Base-by-base conservation (phyloP, 2,329 filamentous ascomycete species). In the Dactylonectria estremocensis region DNA sequence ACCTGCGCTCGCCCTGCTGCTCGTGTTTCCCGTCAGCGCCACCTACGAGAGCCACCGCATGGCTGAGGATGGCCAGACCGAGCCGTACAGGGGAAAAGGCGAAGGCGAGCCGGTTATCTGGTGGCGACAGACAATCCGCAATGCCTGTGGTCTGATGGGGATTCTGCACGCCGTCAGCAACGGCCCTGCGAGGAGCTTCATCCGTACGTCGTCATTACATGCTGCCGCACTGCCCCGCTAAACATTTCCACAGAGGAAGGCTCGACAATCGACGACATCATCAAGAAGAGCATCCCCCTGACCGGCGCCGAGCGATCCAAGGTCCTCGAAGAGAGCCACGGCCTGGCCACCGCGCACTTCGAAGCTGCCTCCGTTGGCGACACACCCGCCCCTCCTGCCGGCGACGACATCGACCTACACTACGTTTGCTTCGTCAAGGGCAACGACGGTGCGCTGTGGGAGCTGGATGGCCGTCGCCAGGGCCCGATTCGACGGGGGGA, bases 91-190 rank as follows among this genome's bases (percentile, higher is more conserved):
- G 0, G 92, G 92, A 49, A 86, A 85, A 18, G 95, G 95, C 1
- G 82, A 87, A 1, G 77, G 76, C 0, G 94, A 98, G 77, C 91
- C 93, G 5, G 93, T 98, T 0, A 77, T 97, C 8, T 99, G 95
- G 96, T 98, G 95, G 87, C 93, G 90, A 74, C 95, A 98, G 84
- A 98, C 95, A 0, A 98, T 98, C 75, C 89, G 93, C 68, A 97
- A 98, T 79, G 94, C 95, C 1, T 98, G 95, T 80, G 95, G 95
- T 0, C 83, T 97, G 50, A 97, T 98, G 84, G 96, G 93, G 0
- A 82, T 98, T 31, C 80, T 98, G 52, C 96, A 98, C 79, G 93
- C 92, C 18, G 89, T 94, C 0, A 87, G 87, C 52, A 99, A 98
- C 80, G 95, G 95, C 0, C 86, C 87, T 1, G 92, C 93, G 1